Evolutionary conservation across 2,329 filamentous ascomycete genomes (phyloP).

Genomic region (Colletotrichum sp.): DNA sequence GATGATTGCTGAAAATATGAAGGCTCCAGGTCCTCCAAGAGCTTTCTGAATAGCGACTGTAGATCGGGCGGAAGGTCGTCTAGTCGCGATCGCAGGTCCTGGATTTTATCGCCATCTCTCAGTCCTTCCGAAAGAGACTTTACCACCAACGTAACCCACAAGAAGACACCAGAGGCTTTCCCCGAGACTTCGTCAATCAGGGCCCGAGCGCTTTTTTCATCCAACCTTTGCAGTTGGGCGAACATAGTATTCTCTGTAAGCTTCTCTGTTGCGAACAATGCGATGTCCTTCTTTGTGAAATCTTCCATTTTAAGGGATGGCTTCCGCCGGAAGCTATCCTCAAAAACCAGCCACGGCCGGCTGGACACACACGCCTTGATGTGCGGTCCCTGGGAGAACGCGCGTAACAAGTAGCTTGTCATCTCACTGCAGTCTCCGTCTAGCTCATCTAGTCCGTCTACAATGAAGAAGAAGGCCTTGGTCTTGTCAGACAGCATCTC

Average conservation of each 20-base stretch:
- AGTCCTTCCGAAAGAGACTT: slow-evolving; percentile 16
- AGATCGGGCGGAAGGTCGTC: background rate
- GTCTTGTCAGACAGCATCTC: background rate
- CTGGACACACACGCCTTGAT: slow-evolving; percentile 36
- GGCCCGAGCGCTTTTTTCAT: background rate
- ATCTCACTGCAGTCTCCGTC: background rate
- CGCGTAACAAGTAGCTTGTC: background rate
- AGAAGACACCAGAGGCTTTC: slow-evolving; percentile 23
- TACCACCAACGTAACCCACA: slow-evolving; percentile 24
- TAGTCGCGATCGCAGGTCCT: background rate
- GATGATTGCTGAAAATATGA: background rate
- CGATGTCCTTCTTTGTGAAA: slow-evolving; percentile 21
- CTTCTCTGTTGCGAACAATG: background rate
- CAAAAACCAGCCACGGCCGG: slow-evolving; percentile 28
- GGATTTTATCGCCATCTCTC: background rate
- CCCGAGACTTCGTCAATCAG: slow-evolving; percentile 10
- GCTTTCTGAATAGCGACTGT: background rate
- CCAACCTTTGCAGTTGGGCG: background rate
- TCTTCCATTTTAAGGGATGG: slow-evolving; percentile 20
- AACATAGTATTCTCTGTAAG: background rate
- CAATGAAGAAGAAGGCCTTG: background rate
- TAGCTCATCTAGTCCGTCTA: slow-evolving; percentile 27
- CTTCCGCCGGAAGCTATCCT: slow-evolving; percentile 9
- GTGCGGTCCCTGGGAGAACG: background rate
- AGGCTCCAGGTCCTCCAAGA: background rate